Evolutionary conservation across 2,329 filamentous ascomycete species (phyloP).

Genomic region (Peltaster fructicola): DNA sequence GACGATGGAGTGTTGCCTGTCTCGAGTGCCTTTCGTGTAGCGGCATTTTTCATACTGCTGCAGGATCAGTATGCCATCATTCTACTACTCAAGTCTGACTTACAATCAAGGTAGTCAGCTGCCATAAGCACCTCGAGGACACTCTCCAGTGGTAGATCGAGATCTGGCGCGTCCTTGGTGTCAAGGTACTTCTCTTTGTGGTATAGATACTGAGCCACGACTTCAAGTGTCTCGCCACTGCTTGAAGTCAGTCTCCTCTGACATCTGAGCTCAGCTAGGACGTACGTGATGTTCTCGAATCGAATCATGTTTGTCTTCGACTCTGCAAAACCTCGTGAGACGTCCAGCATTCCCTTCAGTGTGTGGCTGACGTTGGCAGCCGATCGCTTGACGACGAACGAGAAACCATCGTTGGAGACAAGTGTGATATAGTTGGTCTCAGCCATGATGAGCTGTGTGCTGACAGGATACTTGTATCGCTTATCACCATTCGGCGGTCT

Average conservation of each 20-base stretch:
- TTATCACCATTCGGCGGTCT: no score
- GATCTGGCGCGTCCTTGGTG: conserved; percentile 55
- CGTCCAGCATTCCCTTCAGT: conserved; percentile 59
- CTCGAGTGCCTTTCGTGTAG: no score
- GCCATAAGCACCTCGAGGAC: conserved; percentile 63
- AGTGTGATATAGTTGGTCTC: conserved; percentile 52
- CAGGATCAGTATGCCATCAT: no score
- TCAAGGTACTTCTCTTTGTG: conserved; percentile 62
- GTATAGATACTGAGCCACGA: conserved; percentile 68
- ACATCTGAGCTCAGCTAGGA: neutral
- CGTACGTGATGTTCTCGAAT: conserved; percentile 60
- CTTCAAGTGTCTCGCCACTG: conserved; percentile 59
- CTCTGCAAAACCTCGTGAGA: conserved; percentile 45
- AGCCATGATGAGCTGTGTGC: no score
- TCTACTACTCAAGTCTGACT: no score
- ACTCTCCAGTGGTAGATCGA: conserved; percentile 64
- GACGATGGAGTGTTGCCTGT: no score
- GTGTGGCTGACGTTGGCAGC: conserved; percentile 52
- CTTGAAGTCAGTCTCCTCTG: conserved; percentile 7
- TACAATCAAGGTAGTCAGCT: conserved; percentile 56
- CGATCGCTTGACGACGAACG: conserved; percentile 57
- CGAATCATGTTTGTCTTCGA: conserved; percentile 44
- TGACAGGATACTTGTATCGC: no score
- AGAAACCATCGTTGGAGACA: conserved; percentile 56
- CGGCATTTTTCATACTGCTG: no score